phyloP scores from a whole-genome alignment of 1,284 basidiomycete species.

The Paramarasmius palmivorus region DNA sequence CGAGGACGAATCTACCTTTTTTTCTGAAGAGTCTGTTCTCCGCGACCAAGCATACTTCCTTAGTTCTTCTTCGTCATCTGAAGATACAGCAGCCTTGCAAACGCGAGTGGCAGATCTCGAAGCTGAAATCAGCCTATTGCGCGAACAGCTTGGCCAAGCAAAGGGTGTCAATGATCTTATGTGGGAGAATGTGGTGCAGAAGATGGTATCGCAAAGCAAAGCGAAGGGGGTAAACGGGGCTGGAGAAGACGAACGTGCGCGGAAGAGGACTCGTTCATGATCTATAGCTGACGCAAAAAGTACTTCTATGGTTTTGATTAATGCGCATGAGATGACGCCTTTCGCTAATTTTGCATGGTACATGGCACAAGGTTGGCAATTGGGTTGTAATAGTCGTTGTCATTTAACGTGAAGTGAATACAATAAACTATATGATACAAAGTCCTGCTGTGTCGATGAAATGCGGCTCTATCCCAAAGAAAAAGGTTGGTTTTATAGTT shows the following conservation, averaged over 20 bases:
- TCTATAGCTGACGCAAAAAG: background rate
- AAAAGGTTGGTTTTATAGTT: too few relatives aligned
- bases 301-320: too few relatives aligned
- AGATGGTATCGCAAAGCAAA: constrained; percentile 41
- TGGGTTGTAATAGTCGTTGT: too few relatives aligned
- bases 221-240: background rate
- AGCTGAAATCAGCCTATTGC: constrained; percentile 64
- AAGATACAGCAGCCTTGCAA: constrained; percentile 43
- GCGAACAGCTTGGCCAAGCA: constrained; percentile 73
- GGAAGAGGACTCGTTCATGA: background rate
- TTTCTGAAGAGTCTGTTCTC: constrained; percentile 53
- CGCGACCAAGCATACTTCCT: constrained; percentile 64
- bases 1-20: constrained; percentile 33
- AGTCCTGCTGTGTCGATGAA: too few relatives aligned
- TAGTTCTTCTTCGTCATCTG: constrained; percentile 34
- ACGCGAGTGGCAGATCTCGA: constrained; percentile 70
- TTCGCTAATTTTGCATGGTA: too few relatives aligned
- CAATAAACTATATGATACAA: too few relatives aligned
- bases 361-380: too few relatives aligned
- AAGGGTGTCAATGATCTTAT: constrained; percentile 86
- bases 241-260: background rate
- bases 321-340: too few relatives aligned
- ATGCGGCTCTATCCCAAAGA: too few relatives aligned
- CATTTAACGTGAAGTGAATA: too few relatives aligned
- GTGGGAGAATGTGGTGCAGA: constrained; percentile 82